Conservation (phyloP, 176 grass and related monocot species). For the Echinochloa phyllopogon region DNA sequence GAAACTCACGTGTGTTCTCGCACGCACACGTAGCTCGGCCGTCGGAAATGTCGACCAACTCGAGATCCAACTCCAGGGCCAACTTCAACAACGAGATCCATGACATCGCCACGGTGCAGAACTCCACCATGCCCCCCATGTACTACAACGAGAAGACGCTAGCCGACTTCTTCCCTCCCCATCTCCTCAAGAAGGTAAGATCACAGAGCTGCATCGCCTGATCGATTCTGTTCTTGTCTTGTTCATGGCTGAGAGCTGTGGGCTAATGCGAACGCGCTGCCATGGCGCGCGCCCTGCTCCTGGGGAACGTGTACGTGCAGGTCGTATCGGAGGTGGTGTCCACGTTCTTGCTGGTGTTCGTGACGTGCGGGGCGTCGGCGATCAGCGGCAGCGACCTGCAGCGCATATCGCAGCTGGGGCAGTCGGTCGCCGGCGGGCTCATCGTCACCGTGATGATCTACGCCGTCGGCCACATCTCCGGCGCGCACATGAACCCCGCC, state of each 20-base stretch:
- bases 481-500: slow-evolving; percentile 99
- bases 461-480: slow-evolving; percentile 93
- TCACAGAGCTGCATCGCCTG: not conserved
- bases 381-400: slow-evolving; percentile 47
- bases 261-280: not conserved
- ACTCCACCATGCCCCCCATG: slow-evolving; percentile 27
- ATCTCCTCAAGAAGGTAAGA: slow-evolving; percentile 80
- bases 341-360: slow-evolving; percentile 94
- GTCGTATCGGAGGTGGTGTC: slow-evolving; percentile 81
- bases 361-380: slow-evolving; percentile 76
- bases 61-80: slow-evolving; percentile 59
- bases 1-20: not conserved
- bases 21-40: not conserved
- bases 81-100: slow-evolving; percentile 86
- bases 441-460: slow-evolving; percentile 99
- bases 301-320: slow-evolving; percentile 31
- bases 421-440: slow-evolving; percentile 86
- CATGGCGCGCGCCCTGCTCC: not conserved
- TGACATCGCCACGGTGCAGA: slow-evolving; percentile 62
- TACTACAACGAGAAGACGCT: slow-evolving; percentile 41
- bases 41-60: slow-evolving; percentile 65
- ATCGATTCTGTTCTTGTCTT: not conserved
- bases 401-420: slow-evolving; percentile 84
- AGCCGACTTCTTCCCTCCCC: slow-evolving; percentile 68
- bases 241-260: not conserved